A percentile compares a stretch with the other conserved stretches of the same genome.
Conservation (phyloP, 805 yeast species). For the Priceomyces melissophilus region DNA sequence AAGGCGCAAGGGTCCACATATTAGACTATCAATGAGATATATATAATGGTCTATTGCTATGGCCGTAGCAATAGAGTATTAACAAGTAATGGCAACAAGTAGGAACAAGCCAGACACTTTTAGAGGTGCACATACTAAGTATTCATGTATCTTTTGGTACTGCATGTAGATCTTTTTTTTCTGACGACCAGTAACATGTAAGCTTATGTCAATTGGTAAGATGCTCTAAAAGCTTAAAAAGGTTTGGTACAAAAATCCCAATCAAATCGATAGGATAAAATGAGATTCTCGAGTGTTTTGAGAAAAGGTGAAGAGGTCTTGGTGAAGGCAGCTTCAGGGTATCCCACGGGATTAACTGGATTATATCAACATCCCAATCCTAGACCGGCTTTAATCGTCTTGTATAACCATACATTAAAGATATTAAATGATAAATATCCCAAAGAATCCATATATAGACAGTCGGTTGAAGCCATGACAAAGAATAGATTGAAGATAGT, state of each 20-base stretch:
- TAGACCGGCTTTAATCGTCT: slow-evolving; percentile 67
- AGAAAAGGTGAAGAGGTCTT: slow-evolving; percentile 50
- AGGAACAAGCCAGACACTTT: too few species aligned
- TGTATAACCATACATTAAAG: slow-evolving; percentile 67
- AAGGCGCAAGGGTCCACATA: too few species aligned
- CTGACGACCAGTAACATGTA: slow-evolving; percentile 2
- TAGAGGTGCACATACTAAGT: too few species aligned
- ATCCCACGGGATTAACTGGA: slow-evolving; percentile 82
- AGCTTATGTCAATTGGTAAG: slow-evolving; percentile 1
- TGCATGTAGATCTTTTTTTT: too few species aligned
- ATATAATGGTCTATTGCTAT: too few species aligned
- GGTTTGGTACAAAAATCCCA: neutral
- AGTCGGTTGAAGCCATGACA: slow-evolving; percentile 70
- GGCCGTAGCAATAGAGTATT: too few species aligned
- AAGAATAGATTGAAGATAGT: slow-evolving; percentile 66
- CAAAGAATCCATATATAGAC: slow-evolving; percentile 67
- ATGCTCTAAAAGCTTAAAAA: neutral
- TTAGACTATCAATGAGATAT: too few species aligned
- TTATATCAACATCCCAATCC: slow-evolving; percentile 79
- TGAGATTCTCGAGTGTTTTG: slow-evolving; percentile 42
- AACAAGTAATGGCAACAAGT: too few species aligned
- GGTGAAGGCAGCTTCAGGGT: slow-evolving; percentile 56
- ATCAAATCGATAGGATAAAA: slow-evolving; percentile 8
- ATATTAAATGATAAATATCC: slow-evolving; percentile 64
- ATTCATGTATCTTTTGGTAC: too few species aligned